Percentiles rank a stretch among this genome's conserved stretches.
Evolutionary conservation across 257 asterid species (phyloP).

Genomic region (Solanum sitiens): DNA sequence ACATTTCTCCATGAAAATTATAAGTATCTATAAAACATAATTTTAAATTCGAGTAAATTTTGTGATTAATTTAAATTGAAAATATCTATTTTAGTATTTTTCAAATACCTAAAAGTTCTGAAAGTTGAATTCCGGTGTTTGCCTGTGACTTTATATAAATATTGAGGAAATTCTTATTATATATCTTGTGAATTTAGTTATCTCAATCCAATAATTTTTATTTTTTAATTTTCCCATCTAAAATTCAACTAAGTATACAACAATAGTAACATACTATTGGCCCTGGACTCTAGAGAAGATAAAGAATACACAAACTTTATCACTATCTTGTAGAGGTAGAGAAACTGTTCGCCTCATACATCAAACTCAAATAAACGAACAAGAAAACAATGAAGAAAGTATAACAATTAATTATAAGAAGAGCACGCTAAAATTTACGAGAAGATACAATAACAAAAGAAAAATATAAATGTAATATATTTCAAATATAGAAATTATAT

Average conservation of each 20-base stretch:
- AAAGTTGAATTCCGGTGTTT: neutral
- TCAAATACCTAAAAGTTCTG: neutral
- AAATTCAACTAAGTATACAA: neutral
- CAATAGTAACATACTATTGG: neutral
- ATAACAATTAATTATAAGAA: neutral
- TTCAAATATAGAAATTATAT: neutral
- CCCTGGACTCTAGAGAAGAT: too few relatives aligned
- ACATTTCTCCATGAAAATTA: neutral
- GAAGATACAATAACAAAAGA: too few relatives aligned
- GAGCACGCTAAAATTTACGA: neutral
- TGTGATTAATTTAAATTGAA: neutral
- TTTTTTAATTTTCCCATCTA: neutral
- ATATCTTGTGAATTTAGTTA: neutral
- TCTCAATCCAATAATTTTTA: neutral
- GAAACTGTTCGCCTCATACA: fast-evolving
- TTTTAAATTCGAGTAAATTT: too few relatives aligned
- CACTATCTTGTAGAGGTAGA: neutral
- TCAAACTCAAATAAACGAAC: neutral
- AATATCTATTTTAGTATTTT: neutral
- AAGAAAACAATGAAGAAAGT: too few relatives aligned
- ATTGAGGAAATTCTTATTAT: neutral
- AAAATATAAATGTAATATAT: too few relatives aligned
- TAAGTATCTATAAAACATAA: too few relatives aligned
- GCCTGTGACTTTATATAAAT: neutral
- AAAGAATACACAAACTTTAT: too few relatives aligned